These are phyloP conservation scores for Solanum habrochaites DNA, from an alignment of 257 asterid genomes.

Conservation along the genomic window DNA sequence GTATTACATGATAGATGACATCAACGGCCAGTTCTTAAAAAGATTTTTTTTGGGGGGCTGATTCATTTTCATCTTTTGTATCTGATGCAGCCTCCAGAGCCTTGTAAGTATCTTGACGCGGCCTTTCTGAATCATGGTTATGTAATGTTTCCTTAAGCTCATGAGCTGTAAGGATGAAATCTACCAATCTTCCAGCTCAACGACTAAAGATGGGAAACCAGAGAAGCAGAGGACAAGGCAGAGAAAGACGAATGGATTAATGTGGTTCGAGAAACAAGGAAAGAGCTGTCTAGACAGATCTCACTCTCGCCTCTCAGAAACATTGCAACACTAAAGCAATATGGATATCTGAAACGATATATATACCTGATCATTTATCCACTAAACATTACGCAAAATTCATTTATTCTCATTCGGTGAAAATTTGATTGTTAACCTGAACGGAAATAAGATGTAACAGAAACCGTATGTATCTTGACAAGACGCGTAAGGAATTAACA, in stretches of 20 bases:
- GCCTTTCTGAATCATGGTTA: conserved; percentile 21
- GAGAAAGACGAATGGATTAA: neutral
- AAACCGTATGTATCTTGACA: neutral
- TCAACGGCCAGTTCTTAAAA: conserved; percentile 56
- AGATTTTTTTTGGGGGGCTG: conserved; percentile 25
- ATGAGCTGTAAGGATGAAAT: neutral
- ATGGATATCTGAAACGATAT: neutral
- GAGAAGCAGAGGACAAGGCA: neutral
- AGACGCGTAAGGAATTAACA: neutral
- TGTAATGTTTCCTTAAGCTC: conserved; percentile 75
- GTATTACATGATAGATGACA: conserved; percentile 64
- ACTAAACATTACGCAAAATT: neutral
- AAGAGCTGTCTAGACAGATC: neutral
- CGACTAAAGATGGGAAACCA: neutral
- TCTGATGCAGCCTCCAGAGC: conserved; percentile 23
- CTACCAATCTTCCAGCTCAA: neutral
- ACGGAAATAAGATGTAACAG: neutral
- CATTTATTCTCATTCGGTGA: neutral
- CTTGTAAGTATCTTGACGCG: conserved; percentile 6
- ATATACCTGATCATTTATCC: neutral
- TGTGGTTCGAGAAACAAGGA: neutral
- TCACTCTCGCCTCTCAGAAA: neutral
- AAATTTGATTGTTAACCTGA: neutral
- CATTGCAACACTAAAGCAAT: neutral
- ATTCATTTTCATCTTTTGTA: conserved; percentile 8